These are phyloP conservation scores for Parmales sp. DNA, from an alignment of 108 stramenopile species.

Conservation along the genomic window DNA sequence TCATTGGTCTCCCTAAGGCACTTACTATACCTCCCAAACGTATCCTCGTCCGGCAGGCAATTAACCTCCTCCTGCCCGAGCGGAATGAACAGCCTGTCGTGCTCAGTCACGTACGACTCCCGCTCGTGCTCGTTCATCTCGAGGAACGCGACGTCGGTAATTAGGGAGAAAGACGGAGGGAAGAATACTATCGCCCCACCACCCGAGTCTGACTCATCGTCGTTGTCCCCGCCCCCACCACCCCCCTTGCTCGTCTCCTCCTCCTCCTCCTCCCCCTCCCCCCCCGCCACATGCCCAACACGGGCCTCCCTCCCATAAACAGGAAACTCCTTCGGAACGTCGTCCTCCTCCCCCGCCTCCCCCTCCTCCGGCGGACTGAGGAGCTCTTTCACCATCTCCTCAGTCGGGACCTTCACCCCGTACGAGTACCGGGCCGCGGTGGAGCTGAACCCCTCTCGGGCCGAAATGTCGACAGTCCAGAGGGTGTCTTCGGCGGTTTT, in stretches of 20 bases:
- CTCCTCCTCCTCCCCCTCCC: slow-evolving; percentile 2
- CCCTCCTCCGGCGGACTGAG: slow-evolving; percentile 13
- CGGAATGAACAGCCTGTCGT: slow-evolving; percentile 1
- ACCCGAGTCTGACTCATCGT: too few relatives aligned
- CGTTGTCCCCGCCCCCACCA: slow-evolving; percentile 2
- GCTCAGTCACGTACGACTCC: neutral
- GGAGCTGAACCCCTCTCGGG: neutral
- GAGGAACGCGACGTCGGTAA: neutral
- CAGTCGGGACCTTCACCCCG: slow-evolving; percentile 5
- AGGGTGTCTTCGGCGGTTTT: neutral
- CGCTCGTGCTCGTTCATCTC: neutral
- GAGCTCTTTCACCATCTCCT: slow-evolving; percentile 14
- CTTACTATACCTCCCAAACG: neutral
- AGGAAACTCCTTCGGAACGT: neutral
- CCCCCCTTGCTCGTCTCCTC: neutral
- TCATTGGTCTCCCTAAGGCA: neutral
- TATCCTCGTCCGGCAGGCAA: neutral
- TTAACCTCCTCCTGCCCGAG: neutral
- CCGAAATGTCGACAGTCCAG: neutral
- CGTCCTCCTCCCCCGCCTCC: slow-evolving; percentile 11
- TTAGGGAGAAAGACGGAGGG: neutral
- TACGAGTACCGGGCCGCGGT: neutral
- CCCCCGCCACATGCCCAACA: neutral
- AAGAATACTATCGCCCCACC: too few relatives aligned
- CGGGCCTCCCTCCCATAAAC: too few relatives aligned